Evolutionary conservation across 371 early-diverging fungal genomes (phyloP), one percentile per base, ranked within the genome.

Genomic region (Mucor saturninus): DNA sequence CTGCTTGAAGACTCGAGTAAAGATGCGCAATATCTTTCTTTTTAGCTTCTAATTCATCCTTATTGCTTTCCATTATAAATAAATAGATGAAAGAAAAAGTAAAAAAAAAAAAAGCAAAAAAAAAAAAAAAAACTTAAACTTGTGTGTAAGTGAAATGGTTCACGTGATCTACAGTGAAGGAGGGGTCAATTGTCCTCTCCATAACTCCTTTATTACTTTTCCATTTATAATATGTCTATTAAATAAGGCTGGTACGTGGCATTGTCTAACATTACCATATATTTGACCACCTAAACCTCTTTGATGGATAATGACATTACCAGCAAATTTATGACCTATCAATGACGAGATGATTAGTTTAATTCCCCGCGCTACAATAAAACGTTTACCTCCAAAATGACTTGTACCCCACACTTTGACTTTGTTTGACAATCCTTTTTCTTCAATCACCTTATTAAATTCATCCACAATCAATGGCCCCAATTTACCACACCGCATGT

Each of bases 11-110:
- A 40, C 81, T 79, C 7, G 83, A 79, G 56, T 86, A 86, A 1
- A 86, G 72, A 39, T 80, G 78, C 50, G 83, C 79, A 66, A 86
- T 86, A 59, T 83, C 81, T 64, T 83, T 78, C 10, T 75, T 73
- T 35, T 78, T 76, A 15, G 61, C 37, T 21, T 37, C 54, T 26
- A 54, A 38, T 26, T 29, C 35, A 5, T 37, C 21, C 8, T 26
- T 6, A 5, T 38, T 14, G 11, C 8, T 39, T 15, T 15, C 6
- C 38, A 28, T 15, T 2, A 6, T 5, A 15, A 37, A 5, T 50
- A 35, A 7, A 50, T 28, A 48, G 37, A 38, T 4, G 31, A 55
- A 62, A 14, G 6, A 30, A 26, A 10, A 4, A 35, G 46, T 30
- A 39, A 8, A 31, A 46, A 29, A 13, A 42, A 46, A 49, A 48